These are phyloP conservation scores for Podospora didyma DNA, from an alignment of 495 filamentous ascomycete species.

Conservation along the genomic window DNA sequence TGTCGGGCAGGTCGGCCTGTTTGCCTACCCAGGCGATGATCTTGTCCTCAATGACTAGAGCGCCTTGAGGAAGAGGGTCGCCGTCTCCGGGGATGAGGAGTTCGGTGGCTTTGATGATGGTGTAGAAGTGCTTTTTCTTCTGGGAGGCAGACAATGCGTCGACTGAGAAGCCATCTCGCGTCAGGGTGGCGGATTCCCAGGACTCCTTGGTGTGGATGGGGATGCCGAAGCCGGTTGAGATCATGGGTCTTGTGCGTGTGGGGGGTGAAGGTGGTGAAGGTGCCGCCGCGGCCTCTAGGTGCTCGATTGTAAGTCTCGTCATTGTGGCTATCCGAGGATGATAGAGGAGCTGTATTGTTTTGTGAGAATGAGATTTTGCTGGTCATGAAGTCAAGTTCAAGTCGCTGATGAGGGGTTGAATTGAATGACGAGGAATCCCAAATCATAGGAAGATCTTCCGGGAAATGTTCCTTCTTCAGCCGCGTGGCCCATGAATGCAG, in stretches of 20 bases:
- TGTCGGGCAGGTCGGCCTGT: slow-evolving; percentile 25
- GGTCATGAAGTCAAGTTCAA: no score
- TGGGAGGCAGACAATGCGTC: neutral
- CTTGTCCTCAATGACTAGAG: slow-evolving; percentile 38
- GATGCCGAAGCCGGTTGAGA: slow-evolving; percentile 27
- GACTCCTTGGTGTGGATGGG: slow-evolving; percentile 13
- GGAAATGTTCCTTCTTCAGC: no score
- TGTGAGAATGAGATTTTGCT: no score
- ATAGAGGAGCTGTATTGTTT: no score
- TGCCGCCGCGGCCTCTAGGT: no score
- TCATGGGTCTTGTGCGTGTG: neutral
- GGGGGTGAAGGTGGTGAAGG: no score
- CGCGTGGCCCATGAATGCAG: no score
- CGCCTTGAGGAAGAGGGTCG: slow-evolving; percentile 32
- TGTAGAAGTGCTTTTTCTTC: slow-evolving; percentile 19
- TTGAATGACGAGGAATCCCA: no score
- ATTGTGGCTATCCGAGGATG: no score
- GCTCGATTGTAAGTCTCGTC: no score
- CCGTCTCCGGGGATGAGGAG: slow-evolving; percentile 46
- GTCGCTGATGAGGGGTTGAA: no score
- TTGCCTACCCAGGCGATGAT: slow-evolving; percentile 43
- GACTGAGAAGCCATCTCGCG: neutral
- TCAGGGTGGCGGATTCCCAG: neutral
- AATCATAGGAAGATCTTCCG: no score
- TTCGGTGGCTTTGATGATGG: slow-evolving; percentile 32